Base-by-base conservation (phyloP, 805 yeast species). In the Saturnispora galanensis region DNA sequence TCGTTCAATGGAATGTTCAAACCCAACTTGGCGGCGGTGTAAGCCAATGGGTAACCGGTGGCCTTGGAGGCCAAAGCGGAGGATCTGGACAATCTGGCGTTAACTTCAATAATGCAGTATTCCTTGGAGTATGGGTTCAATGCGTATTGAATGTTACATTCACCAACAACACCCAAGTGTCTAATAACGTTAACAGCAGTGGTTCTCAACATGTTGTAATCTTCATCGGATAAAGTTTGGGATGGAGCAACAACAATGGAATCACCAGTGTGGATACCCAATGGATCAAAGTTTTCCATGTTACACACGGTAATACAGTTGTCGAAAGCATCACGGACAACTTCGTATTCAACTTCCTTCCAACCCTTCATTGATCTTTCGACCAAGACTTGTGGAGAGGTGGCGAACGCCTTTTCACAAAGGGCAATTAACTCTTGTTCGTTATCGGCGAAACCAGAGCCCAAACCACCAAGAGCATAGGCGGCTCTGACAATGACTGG, bases 341-440 rank as follows among this genome's bases (percentile, higher is more conserved):
- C 98, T 71, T 90, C 98, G 65, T 90, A 90, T 69, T 90, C 98
- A 51, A 90, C 94, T 68, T 90, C 98, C 66, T 90, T 90, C 98
- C 98, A 90, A 52, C 98, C 98, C 72, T 89, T 90, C 69, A 90
- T 73, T 5, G 97, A 90, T 73, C 84, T 89, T 69, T 90, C 98
- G 51, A 90, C 97, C 56, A 90, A 71, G 54, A 90, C 88, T 72
- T 90, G 98, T 42, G 97, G 97, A 16, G 97, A 79, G 50, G 89
- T 69, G 26, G 95, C 79, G 50, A 90, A 72, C 1, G 96, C 85
- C 66, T 86, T 95, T 29, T 96, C 77, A 38, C 96, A 83, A 64
- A 90, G 74, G 68, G 90, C 83, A 64, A 79, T 77, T 59, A 90
- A 76, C 67, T 93, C 97, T 47, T 74, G 74, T 51, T 76, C 80